phyloP scores from a whole-genome alignment of 2,329 filamentous ascomycete species.

The Chaetomiaceae sp. region DNA sequence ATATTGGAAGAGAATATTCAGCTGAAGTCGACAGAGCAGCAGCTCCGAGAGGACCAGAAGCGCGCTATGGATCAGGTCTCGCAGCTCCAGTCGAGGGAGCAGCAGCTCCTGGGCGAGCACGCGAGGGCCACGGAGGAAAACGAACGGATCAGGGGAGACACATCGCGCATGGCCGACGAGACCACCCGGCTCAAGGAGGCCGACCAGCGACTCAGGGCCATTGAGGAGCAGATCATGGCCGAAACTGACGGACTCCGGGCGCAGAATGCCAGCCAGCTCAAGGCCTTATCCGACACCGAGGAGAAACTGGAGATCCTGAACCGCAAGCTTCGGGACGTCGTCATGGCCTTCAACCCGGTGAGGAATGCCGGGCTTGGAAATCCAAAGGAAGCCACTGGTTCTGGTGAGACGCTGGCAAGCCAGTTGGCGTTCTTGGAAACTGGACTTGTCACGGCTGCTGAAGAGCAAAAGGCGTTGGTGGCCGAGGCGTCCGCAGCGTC shows the following conservation, averaged over 20 bases:
- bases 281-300: slow-evolving; percentile 57
- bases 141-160: slow-evolving; percentile 9
- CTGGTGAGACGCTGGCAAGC: slow-evolving; percentile 43
- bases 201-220: slow-evolving; percentile 27
- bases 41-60: slow-evolving; percentile 6
- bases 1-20: slow-evolving; percentile 29
- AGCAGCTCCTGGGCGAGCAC: slow-evolving; percentile 13
- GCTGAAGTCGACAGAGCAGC: slow-evolving; percentile 32
- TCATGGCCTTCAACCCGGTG: slow-evolving; percentile 58
- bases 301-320: slow-evolving; percentile 64
- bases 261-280: slow-evolving; percentile 37
- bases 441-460: slow-evolving; percentile 55
- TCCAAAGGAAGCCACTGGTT: slow-evolving; percentile 36
- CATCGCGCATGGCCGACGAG: slow-evolving; percentile 9
- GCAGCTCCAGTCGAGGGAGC: slow-evolving; percentile 6
- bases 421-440: slow-evolving; percentile 70
- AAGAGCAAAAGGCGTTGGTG: slow-evolving; percentile 46
- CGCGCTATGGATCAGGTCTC: slow-evolving; percentile 5
- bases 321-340: slow-evolving; percentile 58
- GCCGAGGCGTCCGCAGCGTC: slow-evolving; percentile 20
- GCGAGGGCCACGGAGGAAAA: slow-evolving; percentile 10
- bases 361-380: slow-evolving; percentile 43
- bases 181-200: slow-evolving; percentile 9
- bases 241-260: slow-evolving; percentile 36
- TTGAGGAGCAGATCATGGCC: slow-evolving; percentile 31